Evolutionary conservation across 192 early-diverging fungal genomes (phyloP).

Genomic region (Chytriomyces hyalinus): DNA sequence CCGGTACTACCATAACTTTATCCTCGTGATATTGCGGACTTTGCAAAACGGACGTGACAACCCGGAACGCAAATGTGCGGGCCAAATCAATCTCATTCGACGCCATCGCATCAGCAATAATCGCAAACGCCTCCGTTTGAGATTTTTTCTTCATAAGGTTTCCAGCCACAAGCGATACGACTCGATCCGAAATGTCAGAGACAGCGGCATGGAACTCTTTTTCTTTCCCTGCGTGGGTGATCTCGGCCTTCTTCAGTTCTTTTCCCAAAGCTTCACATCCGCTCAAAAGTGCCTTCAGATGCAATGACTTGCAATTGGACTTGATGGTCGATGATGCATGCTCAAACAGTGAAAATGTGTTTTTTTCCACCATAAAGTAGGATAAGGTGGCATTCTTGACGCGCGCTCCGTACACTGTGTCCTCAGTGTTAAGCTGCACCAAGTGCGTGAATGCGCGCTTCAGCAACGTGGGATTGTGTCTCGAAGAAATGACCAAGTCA

Average conservation of each 20-base stretch:
- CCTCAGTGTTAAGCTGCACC: conserved; percentile 1
- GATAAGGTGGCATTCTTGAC: not conserved
- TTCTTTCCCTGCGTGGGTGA: not conserved
- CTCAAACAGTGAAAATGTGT: not conserved
- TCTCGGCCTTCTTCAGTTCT: conserved; percentile 8
- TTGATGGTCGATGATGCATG: not conserved
- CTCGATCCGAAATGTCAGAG: conserved; percentile 1
- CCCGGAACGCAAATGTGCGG: not conserved
- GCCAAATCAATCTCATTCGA: not conserved
- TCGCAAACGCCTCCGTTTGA: not conserved
- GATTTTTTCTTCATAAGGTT: conserved; percentile 15
- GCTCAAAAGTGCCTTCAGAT: not conserved
- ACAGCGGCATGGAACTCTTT: not conserved
- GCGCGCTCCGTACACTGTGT: not conserved
- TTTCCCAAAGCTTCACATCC: conserved; percentile 21
- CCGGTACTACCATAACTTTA: not conserved
- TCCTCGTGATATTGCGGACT: conserved; percentile 14
- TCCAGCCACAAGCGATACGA: conserved; percentile 6
- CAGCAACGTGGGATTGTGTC: not conserved
- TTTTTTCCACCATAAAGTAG: conserved; percentile 23
- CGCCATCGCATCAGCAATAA: not conserved
- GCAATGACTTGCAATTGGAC: not conserved
- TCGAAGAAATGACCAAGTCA: not conserved
- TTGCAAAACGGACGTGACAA: conserved; percentile 5
- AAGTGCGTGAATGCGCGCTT: not conserved